A percentile compares a stretch with the other conserved stretches of the same genome.
Evolutionary conservation across 2,329 filamentous ascomycete genomes (phyloP).

Genomic region (Fusarium subtropicale): DNA sequence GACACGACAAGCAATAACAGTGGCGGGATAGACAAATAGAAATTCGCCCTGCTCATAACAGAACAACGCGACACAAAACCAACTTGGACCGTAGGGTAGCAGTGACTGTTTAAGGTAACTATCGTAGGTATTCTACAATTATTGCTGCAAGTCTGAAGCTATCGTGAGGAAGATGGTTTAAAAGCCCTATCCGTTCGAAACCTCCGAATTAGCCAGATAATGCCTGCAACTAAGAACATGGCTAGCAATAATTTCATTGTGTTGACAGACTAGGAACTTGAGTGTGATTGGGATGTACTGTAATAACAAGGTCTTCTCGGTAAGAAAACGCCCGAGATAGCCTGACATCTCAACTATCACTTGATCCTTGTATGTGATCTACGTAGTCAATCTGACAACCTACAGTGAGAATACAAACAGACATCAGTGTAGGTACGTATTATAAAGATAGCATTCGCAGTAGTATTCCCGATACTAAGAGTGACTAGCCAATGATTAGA

Average conservation of each 20-base stretch:
- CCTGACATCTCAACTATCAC: constrained; percentile 20
- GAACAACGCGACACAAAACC: constrained; percentile 35
- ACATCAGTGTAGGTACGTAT: not conserved
- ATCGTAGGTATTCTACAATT: not conserved
- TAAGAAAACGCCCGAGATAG: constrained; percentile 17
- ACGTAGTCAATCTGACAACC: constrained; percentile 20
- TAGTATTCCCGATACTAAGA: not conserved
- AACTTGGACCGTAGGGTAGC: constrained; percentile 26
- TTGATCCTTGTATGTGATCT: constrained; percentile 34
- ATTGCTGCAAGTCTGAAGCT: constrained; percentile 1
- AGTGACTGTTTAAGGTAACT: constrained; percentile 3
- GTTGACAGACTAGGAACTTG: constrained; percentile 13
- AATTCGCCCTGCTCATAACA: constrained; percentile 31
- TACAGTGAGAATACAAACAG: not conserved
- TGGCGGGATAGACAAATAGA: constrained; percentile 25
- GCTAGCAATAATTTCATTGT: constrained; percentile 10
- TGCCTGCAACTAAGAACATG: constrained; percentile 11
- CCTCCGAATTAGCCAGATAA: constrained; percentile 16
- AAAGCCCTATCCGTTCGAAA: constrained; percentile 2
- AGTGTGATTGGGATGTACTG: constrained; percentile 13
- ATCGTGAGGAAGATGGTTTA: not conserved
- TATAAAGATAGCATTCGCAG: not conserved
- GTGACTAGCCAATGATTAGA: not conserved
- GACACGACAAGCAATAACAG: constrained; percentile 42
- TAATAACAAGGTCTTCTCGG: constrained; percentile 5